Base-by-base conservation (phyloP, 805 yeast genomes). In the Vanderwaltozyma polyspora region DNA sequence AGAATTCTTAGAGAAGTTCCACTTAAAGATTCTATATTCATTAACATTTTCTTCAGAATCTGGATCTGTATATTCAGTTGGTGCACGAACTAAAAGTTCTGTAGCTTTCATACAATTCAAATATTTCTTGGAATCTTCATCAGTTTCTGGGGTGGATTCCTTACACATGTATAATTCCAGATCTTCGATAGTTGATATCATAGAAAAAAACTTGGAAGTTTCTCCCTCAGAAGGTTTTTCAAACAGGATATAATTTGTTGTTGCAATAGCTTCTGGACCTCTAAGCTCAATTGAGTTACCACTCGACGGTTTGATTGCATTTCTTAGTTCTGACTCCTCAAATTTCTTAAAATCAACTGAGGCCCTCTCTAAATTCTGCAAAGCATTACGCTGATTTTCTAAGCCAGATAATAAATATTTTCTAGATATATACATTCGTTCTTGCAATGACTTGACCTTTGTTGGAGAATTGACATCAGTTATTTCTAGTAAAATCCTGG, bases 391-490 rank as follows among this genome's bases (percentile, higher is more conserved):
- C n/a, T n/a, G n/a, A n/a, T 29, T 31, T 42, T 78, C 84, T 48
- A 76, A 71, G 0, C 84, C 85, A 2, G 82, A 61, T 5, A 72
- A 49, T 10, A 71, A 50, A 22, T 52, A 36, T 19, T 43, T 40
- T 28, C 71, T 63, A 44, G 84, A 72, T 0, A 72, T 52, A 1
- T 51, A 36, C 81, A 87, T 76, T 50, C 95, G 64, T 24, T 66
- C 58, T 0, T 49, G 47, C 18, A 82, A 57, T 0, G 74, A 53
- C 33, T 63, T 61, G 0, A 91, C 81, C 44, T 70, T 72, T 8
- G 47, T 33, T 0, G 74, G 62, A 0, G 64, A 52, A 0, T 51
- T 42, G 17, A 54, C 58, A 46, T 84, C 81, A 2, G 74, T 69
- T 10, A 80, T 63, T 21, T 72, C 79, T 31, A 81, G 58, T 25